Base-by-base conservation (phyloP, 2,329 filamentous ascomycete genomes). In the Lasiodiplodia sp. region DNA sequence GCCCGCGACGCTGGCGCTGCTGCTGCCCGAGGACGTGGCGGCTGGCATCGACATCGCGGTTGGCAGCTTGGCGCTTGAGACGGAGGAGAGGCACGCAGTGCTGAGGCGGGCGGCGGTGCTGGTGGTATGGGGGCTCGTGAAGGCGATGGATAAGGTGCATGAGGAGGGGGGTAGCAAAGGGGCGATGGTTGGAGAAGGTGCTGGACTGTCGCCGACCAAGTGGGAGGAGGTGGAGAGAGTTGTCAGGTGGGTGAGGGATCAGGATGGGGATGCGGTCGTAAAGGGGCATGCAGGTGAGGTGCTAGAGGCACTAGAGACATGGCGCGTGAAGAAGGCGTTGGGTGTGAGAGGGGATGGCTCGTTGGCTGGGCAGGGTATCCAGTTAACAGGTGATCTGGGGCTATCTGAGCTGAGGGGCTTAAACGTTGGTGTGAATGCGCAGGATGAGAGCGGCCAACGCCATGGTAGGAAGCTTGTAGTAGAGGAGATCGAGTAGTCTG, bases 211-310 rank as follows among this genome's bases (percentile, higher is more conserved):
- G 38, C 31, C 58, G 28, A 37, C 83, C 70, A 90, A 87, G 73
- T 83, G 87, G 63, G 83, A 85, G 34, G 88, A 92, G 67, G 85
- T 93, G n/a, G 78, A 85, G 72, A 83, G 86, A 58, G 86, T 90
- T 11, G 76, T 93, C 51, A 78, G 80, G 64, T 93, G 92, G 77
- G 83, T 92, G n/a, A 83, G 84, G 7, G 83, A 81, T 49, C 89
- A 88, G 28, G 91, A 94, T 77, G 85, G 83, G 28, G 91, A 94
- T 75, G 90, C 86, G 0, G 79, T 94, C 52, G 91, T 92, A 12
- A 85, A 85, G 70, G 85, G 89, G 72, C 90, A 93, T 77, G 90
- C 90, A 2, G 80, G 79, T 38, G 89, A 89, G 72, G 89, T 90
- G n/a, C 77, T 89, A 12, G 91, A 92, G 75, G 90, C 87, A 60